Conservation (phyloP, 768 basidiomycete species). For the Holtermannia corniformis region DNA sequence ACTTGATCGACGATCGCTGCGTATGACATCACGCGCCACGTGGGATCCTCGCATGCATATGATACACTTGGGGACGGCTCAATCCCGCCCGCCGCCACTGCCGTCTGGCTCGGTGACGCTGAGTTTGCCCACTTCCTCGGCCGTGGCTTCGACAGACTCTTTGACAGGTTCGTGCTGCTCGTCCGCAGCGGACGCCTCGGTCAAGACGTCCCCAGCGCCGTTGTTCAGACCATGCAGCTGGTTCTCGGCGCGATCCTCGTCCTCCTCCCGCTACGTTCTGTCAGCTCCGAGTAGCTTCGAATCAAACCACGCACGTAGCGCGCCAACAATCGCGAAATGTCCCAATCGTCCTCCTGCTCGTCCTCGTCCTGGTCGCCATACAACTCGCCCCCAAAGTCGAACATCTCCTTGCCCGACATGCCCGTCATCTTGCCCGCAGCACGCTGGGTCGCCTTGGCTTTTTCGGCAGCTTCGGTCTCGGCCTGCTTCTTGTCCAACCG, state of each 20-base stretch:
- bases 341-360: conserved; percentile 39
- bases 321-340: conserved; percentile 37
- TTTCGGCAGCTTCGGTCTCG: conserved; percentile 67
- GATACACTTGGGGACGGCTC: no score
- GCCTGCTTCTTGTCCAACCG: conserved; percentile 90
- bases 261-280: conserved; percentile 22
- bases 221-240: not conserved
- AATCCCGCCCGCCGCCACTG: not conserved
- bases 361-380: conserved; percentile 35
- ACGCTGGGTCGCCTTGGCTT: conserved; percentile 68
- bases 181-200: not conserved
- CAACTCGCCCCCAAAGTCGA: conserved; percentile 45
- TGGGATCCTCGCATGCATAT: no score
- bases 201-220: not conserved
- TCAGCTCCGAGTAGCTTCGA: conserved; percentile 1
- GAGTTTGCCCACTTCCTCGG: conserved; percentile 1
- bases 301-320: conserved; percentile 26
- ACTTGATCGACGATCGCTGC: no score
- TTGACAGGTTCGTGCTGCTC: not conserved
- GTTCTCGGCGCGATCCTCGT: conserved; percentile 3
- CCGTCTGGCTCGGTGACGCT: not conserved
- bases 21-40: no score
- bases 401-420: conserved; percentile 92
- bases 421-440: conserved; percentile 83
- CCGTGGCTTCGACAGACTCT: conserved; percentile 4